Evolutionary conservation across 1,284 basidiomycete genomes (phyloP), one percentile per base, ranked within the genome.

Genomic region (Termitomyces sp.): DNA sequence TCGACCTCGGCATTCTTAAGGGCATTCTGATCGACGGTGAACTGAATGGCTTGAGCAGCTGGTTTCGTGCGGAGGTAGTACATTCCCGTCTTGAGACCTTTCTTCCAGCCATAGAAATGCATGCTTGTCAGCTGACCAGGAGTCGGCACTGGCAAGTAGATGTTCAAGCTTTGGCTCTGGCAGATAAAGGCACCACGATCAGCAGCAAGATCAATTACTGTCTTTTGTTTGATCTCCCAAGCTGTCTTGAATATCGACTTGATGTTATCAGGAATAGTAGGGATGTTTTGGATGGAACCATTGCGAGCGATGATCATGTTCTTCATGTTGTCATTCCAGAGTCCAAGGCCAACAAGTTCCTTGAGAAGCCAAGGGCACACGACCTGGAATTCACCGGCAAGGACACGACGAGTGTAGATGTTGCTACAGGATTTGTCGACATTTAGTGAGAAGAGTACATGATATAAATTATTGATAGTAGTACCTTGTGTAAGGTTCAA

Each of bases 91-190:
- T 99, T 99, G 66, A 99, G 76, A 26, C 97, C 96, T 73, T 93
- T 92, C 83, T 97, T 97, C 96, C 96, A 99, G 24, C 94, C 96
- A 71, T 98, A 98, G 75, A 99, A 99, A 77, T 99, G 97, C 96
- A 98, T 98, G 63, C 91, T 93, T 46, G 93, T 97, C 57, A 99
- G 78, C 71, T 99, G 97, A 19, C 92, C 92, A 62, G 90, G 81
- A 9, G 93, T 95, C 43, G 96, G 96, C 50, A 90, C 81, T 65
- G 92, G 84, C 41, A 99, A 74, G 71, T 99, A 96, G 54, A 99
- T 85, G 72, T 99, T 99, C 67, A 99, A 69, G 59, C 81, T 84
- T 70, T 91, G 88, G 62, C 84, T 87, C 74, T 99, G 96, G 77
- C 95, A 97, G 72, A 99, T 97, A 77, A 91, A 99, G 1, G 97